Percentiles rank a stretch among this genome's conserved stretches.
Evolutionary conservation across 768 basidiomycete genomes (phyloP).

Genomic region (Pleurotus djamor): DNA sequence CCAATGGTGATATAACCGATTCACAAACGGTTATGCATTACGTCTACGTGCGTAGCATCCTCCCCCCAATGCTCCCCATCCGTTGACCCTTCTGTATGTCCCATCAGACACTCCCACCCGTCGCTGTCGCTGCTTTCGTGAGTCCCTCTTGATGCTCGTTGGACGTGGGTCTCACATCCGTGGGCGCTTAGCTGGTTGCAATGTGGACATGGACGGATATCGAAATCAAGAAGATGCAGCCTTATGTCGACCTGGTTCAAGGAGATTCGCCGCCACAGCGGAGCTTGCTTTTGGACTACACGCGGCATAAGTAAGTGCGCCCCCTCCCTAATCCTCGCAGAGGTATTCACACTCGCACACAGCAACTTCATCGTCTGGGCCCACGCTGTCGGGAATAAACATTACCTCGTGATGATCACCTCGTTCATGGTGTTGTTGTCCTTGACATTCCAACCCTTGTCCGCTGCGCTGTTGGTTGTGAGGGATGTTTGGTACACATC

Average conservation of each 20-base stretch:
- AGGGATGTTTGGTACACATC: slow-evolving; percentile 39
- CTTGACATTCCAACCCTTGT: slow-evolving; percentile 48
- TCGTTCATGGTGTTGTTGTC: slow-evolving; percentile 47
- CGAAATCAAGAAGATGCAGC: slow-evolving; percentile 60
- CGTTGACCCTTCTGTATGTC: slow-evolving; percentile 2
- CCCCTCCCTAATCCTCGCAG: background rate
- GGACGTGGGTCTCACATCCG: background rate
- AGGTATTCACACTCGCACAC: background rate
- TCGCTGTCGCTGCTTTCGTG: slow-evolving; percentile 44
- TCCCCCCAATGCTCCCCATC: background rate
- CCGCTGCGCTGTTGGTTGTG: slow-evolving; percentile 47
- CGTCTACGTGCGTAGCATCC: slow-evolving; percentile 41
- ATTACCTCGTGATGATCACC: slow-evolving; percentile 48
- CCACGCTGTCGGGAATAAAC: slow-evolving; percentile 40
- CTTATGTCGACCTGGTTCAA: slow-evolving; percentile 56
- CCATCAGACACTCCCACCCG: slow-evolving; percentile 49
- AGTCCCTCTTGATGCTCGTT: slow-evolving; percentile 12
- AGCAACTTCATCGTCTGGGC: slow-evolving; percentile 51
- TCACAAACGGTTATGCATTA: slow-evolving; percentile 43
- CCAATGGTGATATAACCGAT: slow-evolving; percentile 26
- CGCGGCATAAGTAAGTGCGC: slow-evolving; percentile 39
- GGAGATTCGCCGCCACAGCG: slow-evolving; percentile 52
- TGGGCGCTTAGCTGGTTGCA: slow-evolving; percentile 33
- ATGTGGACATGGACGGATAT: slow-evolving; percentile 58
- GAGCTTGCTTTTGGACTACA: slow-evolving; percentile 55